Evolutionary conservation across 768 basidiomycete species (phyloP).

Genomic region (Boletus reticuloceps): DNA sequence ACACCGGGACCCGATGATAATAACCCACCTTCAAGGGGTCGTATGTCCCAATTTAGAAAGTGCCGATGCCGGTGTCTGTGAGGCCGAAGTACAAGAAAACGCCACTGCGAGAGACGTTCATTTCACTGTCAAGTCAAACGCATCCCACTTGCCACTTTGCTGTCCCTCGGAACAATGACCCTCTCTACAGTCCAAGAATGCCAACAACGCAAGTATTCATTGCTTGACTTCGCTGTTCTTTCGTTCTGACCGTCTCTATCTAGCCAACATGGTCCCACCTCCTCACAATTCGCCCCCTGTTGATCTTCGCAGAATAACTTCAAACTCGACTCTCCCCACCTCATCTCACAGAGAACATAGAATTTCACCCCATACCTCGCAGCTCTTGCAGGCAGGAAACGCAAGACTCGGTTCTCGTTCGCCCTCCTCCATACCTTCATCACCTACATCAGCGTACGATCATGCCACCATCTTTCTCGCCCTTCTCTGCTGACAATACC

Average conservation of each 20-base stretch:
- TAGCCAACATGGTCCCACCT: constrained; percentile 18
- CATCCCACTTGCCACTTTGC: background rate
- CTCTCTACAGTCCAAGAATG: constrained; percentile 11
- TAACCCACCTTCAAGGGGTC: constrained; percentile 12
- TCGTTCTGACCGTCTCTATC: background rate
- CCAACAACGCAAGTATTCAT: constrained; percentile 16
- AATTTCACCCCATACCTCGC: constrained; percentile 44
- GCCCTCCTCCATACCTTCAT: constrained; percentile 74
- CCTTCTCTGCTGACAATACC: constrained; percentile 5
- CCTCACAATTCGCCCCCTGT: constrained; percentile 33
- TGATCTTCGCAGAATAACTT: constrained; percentile 58
- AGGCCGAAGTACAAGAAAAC: constrained; percentile 3
- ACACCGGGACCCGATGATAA: background rate
- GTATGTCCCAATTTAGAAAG: background rate
- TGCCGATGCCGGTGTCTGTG: background rate
- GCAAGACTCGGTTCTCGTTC: constrained; percentile 58
- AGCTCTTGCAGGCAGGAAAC: constrained; percentile 43
- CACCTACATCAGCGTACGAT: constrained; percentile 74
- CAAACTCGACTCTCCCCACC: constrained; percentile 42
- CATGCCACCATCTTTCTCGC: constrained; percentile 5
- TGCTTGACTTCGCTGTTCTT: background rate
- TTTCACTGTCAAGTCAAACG: constrained; percentile 16
- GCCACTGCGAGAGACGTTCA: constrained; percentile 14
- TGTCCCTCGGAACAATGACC: constrained; percentile 11
- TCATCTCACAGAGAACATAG: constrained; percentile 38